A percentile compares a stretch with the other conserved stretches of the same genome.
Evolutionary conservation across 305 asterid genomes (phyloP).

Genomic region (Solanum aculeatissimum): DNA sequence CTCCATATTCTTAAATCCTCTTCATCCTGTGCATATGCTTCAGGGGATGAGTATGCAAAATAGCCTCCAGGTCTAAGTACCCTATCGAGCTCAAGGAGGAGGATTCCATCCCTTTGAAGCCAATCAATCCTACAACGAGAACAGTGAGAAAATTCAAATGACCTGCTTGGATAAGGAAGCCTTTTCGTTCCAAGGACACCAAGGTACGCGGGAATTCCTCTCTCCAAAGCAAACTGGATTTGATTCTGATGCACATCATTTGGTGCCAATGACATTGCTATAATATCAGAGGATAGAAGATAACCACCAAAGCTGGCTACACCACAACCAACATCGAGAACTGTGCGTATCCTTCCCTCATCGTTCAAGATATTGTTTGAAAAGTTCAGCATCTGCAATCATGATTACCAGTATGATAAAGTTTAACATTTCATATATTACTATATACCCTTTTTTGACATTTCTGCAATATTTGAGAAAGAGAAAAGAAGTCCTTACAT

Average conservation of each 20-base stretch:
- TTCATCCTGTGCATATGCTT: slow-evolving; percentile 29
- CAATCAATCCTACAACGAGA: slow-evolving; percentile 85
- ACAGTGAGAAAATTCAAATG: slow-evolving; percentile 74
- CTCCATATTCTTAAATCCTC: slow-evolving; percentile 27
- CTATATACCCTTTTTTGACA: background rate
- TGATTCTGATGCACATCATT: slow-evolving; percentile 91
- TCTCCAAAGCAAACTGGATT: slow-evolving; percentile 83
- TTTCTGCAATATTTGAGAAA: background rate
- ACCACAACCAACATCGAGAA: slow-evolving; percentile 84
- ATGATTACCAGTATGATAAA: background rate
- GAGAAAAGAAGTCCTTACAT: slow-evolving; percentile 29
- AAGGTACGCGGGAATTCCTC: slow-evolving; percentile 79
- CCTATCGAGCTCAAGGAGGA: slow-evolving; percentile 11
- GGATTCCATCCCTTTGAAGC: slow-evolving; percentile 78
- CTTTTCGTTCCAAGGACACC: slow-evolving; percentile 91
- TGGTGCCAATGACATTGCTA: slow-evolving; percentile 85
- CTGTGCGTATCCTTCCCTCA: slow-evolving; percentile 61
- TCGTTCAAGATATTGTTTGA: slow-evolving; percentile 54
- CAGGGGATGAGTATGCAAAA: slow-evolving; percentile 13
- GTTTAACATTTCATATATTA: background rate
- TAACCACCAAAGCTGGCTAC: slow-evolving; percentile 85
- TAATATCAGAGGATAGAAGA: slow-evolving; percentile 60
- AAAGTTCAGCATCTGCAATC: slow-evolving; percentile 68
- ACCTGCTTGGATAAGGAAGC: slow-evolving; percentile 88
- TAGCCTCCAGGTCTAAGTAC: slow-evolving; percentile 14